A percentile compares a stretch with the other conserved stretches of the same genome.
These are phyloP conservation scores for Flammula alnicola DNA, from an alignment of 1,284 basidiomycete species.

Conservation along the genomic window DNA sequence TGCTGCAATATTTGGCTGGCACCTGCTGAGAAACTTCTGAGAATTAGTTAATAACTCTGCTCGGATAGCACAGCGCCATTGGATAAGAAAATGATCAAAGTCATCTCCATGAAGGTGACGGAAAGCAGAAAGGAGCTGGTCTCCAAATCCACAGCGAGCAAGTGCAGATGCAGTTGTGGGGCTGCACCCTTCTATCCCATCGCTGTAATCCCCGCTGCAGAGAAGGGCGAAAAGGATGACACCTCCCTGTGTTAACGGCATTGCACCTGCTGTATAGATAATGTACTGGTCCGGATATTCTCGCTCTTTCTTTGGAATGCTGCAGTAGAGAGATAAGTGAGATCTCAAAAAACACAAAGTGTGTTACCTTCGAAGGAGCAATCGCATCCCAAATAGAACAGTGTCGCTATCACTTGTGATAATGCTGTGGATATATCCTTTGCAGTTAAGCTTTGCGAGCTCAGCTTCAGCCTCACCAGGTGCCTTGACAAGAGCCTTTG, in stretches of 20 bases:
- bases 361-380: conserved; percentile 8
- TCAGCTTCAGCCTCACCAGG: conserved; percentile 17
- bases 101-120: background rate
- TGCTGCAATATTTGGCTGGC: background rate
- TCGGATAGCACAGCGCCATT: background rate
- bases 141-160: conserved; percentile 11
- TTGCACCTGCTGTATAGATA: background rate
- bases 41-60: conserved; percentile 5
- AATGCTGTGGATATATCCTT: conserved; percentile 7
- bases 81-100: background rate
- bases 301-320: conserved; percentile 1
- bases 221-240: conserved; percentile 14
- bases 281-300: background rate
- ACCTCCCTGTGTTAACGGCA: background rate
- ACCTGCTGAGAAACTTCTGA: background rate
- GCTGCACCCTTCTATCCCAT: conserved; percentile 12
- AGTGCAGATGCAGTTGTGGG: background rate
- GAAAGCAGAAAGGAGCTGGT: conserved; percentile 4
- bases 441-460: conserved; percentile 8
- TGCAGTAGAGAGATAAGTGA: background rate
- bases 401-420: conserved; percentile 19
- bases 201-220: conserved; percentile 13
- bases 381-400: conserved; percentile 10
- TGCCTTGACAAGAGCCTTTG: conserved; percentile 1
- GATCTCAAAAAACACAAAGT: background rate